Evolutionary conservation across 345 rosid species (phyloP).

Genomic region (Gossypium sturtianum): DNA sequence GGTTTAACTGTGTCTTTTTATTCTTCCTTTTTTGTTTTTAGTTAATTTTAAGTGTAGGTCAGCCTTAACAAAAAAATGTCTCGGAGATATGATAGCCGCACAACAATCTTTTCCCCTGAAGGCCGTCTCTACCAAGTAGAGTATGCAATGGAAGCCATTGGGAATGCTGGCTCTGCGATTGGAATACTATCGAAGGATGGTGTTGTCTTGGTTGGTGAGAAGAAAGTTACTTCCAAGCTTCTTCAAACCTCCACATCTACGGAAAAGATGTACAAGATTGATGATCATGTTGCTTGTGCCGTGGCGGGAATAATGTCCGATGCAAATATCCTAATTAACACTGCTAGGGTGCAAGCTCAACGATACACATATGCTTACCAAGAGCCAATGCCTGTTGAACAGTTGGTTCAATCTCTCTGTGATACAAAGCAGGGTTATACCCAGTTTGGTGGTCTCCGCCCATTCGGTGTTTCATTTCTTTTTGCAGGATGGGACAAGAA

Average conservation of each 20-base stretch:
- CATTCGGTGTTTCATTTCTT: slow-evolving; percentile 69
- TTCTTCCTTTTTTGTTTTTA: not conserved
- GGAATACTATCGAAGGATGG: slow-evolving; percentile 90
- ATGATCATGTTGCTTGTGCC: slow-evolving; percentile 73
- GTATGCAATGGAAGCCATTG: slow-evolving; percentile 98
- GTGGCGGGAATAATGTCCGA: slow-evolving; percentile 84
- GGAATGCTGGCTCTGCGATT: slow-evolving; percentile 91
- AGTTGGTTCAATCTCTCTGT: slow-evolving; percentile 75
- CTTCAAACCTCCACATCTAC: slow-evolving; percentile 77
- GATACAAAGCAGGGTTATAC: slow-evolving; percentile 82
- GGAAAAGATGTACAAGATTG: slow-evolving; percentile 82
- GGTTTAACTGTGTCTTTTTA: not conserved
- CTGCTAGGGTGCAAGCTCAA: slow-evolving; percentile 71
- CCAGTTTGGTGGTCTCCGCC: slow-evolving; percentile 76
- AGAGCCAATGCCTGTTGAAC: slow-evolving; percentile 81
- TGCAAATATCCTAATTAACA: slow-evolving; percentile 72
- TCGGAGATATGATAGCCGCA: slow-evolving; percentile 97
- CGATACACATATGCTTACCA: slow-evolving; percentile 66
- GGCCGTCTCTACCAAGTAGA: slow-evolving; percentile 99
- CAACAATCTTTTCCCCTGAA: slow-evolving; percentile 98
- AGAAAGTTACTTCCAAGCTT: slow-evolving; percentile 96
- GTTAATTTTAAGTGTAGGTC: not conserved
- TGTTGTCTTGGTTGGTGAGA: slow-evolving; percentile 86
- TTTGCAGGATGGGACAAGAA: slow-evolving; percentile 83
- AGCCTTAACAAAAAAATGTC: slow-evolving; percentile 50